A percentile compares a stretch with the other conserved stretches of the same genome.
phyloP scores from a whole-genome alignment of 208 protist species.

The Wallacemonas sp. region DNA sequence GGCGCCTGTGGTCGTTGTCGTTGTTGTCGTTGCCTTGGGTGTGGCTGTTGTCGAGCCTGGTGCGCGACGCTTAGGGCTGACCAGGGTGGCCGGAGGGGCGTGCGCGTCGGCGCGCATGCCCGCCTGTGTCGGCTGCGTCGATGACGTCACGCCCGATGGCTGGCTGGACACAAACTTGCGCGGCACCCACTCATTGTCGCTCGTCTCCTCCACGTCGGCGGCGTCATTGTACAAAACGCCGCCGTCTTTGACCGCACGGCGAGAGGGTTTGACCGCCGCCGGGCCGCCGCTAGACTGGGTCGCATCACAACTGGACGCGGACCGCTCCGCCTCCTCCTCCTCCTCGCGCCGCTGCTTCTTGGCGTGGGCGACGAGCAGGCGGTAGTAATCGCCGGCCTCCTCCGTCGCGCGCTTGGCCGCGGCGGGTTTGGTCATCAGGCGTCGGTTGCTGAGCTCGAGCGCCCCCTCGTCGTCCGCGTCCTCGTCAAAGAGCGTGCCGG shows the following conservation, averaged over 20 bases:
- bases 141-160: no score
- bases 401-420: neutral
- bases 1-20: neutral
- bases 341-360: constrained; percentile 2
- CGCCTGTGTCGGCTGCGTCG: no score
- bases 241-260: neutral
- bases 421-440: neutral
- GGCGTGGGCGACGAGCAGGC: constrained; percentile 12
- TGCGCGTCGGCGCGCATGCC: no score
- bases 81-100: neutral
- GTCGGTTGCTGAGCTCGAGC: neutral
- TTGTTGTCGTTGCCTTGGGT: neutral
- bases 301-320: neutral
- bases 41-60: neutral
- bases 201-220: neutral
- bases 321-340: neutral
- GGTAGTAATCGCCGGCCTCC: constrained; percentile 13
- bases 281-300: no score
- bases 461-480: neutral
- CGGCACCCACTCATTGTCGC: constrained; percentile 12
- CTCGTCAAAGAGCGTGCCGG: constrained; percentile 8
- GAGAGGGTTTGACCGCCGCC: no score
- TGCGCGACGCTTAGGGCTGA: neutral
- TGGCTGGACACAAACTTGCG: no score
- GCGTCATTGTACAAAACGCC: constrained; percentile 4